These are phyloP conservation scores for Eragrostis nindensis DNA, from an alignment of 176 grass and related monocot species.

Conservation along the genomic window DNA sequence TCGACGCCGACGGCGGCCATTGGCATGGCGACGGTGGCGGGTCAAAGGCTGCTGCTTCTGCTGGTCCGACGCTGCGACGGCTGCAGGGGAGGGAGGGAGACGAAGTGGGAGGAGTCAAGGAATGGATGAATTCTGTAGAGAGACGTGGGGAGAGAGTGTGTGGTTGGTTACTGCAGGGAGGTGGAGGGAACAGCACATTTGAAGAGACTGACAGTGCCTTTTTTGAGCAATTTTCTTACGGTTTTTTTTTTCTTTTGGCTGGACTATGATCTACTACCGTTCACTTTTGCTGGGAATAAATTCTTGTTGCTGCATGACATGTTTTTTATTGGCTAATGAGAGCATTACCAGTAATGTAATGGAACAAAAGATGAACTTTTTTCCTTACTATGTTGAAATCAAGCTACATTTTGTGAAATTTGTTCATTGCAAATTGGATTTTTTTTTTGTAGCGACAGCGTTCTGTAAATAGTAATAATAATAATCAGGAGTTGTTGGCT, in stretches of 20 bases:
- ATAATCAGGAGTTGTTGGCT: background rate
- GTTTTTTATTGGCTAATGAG: background rate
- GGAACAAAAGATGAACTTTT: background rate
- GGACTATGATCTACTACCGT: background rate
- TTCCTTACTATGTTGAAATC: background rate
- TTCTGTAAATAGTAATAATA: background rate
- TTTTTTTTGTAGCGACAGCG: no score
- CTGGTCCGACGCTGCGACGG: constrained; percentile 32
- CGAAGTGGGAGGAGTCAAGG: constrained; percentile 17
- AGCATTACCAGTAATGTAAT: background rate
- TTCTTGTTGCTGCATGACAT: background rate
- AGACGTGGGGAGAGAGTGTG: background rate
- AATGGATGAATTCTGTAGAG: constrained; percentile 29
- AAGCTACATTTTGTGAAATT: background rate
- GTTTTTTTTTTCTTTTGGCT: background rate
- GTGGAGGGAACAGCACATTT: constrained; percentile 49
- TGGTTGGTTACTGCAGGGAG: constrained; percentile 13
- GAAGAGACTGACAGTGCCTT: constrained; percentile 39
- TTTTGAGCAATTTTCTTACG: constrained; percentile 5
- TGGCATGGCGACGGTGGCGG: constrained; percentile 20
- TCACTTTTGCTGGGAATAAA: background rate
- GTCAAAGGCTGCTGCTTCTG: constrained; percentile 42
- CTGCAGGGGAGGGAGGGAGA: background rate
- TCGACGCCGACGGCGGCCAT: constrained; percentile 42
- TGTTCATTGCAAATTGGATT: background rate